A percentile compares a stretch with the other conserved stretches of the same genome.
phyloP scores from a whole-genome alignment of 805 yeast genomes.

The Cyberlindnera xishuangbannaensis region DNA sequence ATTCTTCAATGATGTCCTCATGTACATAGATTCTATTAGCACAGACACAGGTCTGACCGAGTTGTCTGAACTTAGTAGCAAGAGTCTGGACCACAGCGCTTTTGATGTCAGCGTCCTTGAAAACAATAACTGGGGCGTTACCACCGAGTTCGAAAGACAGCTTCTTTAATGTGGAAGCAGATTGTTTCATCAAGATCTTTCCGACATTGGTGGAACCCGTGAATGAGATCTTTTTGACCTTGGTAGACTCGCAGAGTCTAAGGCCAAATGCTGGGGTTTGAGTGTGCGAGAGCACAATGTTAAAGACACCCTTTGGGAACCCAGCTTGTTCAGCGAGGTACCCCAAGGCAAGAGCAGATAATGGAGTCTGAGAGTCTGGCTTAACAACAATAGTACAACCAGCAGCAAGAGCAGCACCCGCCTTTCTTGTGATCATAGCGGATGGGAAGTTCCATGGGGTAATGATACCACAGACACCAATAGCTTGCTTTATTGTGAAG shows the following conservation, averaged over 20 bases:
- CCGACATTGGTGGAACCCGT: conserved; percentile 65
- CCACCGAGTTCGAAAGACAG: conserved; percentile 63
- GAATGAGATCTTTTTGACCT: conserved; percentile 52
- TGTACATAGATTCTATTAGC: conserved; percentile 58
- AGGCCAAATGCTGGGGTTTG: conserved; percentile 49
- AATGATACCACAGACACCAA: conserved; percentile 59
- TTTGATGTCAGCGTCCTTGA: conserved; percentile 54
- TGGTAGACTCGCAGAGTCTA: conserved; percentile 41
- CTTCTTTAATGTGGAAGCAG: conserved; percentile 53
- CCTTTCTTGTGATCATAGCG: conserved; percentile 63
- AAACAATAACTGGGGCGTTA: conserved; percentile 59
- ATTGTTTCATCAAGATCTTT: conserved; percentile 51
- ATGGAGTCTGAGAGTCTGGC: conserved; percentile 59
- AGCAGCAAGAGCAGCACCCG: conserved; percentile 60
- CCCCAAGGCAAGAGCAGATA: conserved; percentile 53
- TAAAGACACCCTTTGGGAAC: conserved; percentile 52
- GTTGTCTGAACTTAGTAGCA: conserved; percentile 52
- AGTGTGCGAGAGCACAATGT: conserved; percentile 44
- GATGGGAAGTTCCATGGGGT: conserved; percentile 67
- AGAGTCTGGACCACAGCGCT: conserved; percentile 46
- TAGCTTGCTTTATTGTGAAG: conserved; percentile 43
- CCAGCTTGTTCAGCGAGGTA: conserved; percentile 53
- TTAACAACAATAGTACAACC: conserved; percentile 58
- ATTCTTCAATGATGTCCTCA: conserved; percentile 42
- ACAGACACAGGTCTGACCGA: conserved; percentile 66